Evolutionary conservation across 2,329 filamentous ascomycete genomes (phyloP), one percentile per base, ranked within the genome.

Genomic region (Paraphoma chrysanthemicola): DNA sequence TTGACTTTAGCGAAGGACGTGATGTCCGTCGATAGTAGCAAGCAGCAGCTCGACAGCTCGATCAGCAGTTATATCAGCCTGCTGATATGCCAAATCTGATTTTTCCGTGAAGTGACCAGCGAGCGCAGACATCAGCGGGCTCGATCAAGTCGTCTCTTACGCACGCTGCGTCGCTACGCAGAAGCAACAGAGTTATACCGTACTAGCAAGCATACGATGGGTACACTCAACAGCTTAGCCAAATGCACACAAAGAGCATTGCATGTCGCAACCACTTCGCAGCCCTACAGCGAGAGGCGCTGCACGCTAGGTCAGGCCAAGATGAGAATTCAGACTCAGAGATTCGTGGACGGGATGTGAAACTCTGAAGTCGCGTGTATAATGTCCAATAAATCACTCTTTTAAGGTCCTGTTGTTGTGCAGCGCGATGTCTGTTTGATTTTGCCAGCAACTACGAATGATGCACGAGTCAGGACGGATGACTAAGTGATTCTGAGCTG

Each of bases 201-300:
- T n/a, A n/a, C n/a, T n/a, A 44, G 30, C 12, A 33, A 51, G 56
- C 48, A 16, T 48, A 28, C 16, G 33, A 41, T 28, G 49, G 49
- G 12, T 28, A 12, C 31, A 29, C 11, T 29, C 51, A 50, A 11
- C 38, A 41, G 18, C 48, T 57, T 41, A 50, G 55, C 16, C n/a
- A 39, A 16, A 29, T 50, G 43, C 55, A 57, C 39, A 45, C 55
- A 50, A 31, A 3, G 29, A 57, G 49, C 10, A 53, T 57, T 42
- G 39, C 39, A n/a, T 42, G 39, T 17, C 14, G 39, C 39, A 42
- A 16, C 16, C 39, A 42, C 16, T 42, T 42, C 39, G 12, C 16
- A 17, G 39, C 39, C 39, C 39, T 42, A 8, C 39, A 42, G 39
- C 39, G 16, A 42, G 39, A 42, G 39, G 33, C 33, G 33, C 33